Evolutionary conservation across 179 eudicot species (phyloP), one percentile per base, ranked within the genome.

Genomic region (Patellifolia procumbens): DNA sequence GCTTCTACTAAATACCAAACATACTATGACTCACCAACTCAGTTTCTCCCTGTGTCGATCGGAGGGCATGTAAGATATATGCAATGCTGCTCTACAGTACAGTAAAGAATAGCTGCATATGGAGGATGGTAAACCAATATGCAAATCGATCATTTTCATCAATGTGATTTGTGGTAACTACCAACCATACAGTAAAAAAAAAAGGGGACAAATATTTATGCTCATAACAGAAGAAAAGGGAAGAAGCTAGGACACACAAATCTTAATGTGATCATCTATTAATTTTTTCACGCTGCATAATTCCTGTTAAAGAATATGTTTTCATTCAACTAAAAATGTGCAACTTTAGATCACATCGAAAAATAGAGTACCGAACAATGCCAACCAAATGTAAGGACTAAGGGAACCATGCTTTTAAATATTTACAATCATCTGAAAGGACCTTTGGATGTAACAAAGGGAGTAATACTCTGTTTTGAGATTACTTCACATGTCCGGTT

Each of bases 401-500:
- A 69, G 13, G 32, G 7, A 12, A 43, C 53, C 52, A 67, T 3
- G 59, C 58, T 31, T 17, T 43, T 32, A 2, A 51, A 43, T 70
- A 70, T 49, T 17, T 70, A 70, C 73, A 70, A 48, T 10, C 73
- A 46, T 1, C 0, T 70, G 9, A 70, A 70, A 51, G 34, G 12
- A 8, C 32, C 24, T 43, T 45, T 28, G 15, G 2, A 28, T 7
- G 59, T 45, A 5, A 68, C 1, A 15, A 45, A 68, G 3, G 45
- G 45, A 39, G 32, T 43, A 24, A 22, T 5, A 22, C 19, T 39
- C 70, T 24, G 66, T 4, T 55, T 8, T 1, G 19, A 45, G 37
- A 16, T 52, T 62, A 74, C 43, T 62, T 70, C 3, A 31, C 74
- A 19, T 55, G 61, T 20, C 76, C 81, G 31, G 78, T 34, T 0